phyloP scores from a whole-genome alignment of 1,284 basidiomycete species.

The Porogramme epimiltina region DNA sequence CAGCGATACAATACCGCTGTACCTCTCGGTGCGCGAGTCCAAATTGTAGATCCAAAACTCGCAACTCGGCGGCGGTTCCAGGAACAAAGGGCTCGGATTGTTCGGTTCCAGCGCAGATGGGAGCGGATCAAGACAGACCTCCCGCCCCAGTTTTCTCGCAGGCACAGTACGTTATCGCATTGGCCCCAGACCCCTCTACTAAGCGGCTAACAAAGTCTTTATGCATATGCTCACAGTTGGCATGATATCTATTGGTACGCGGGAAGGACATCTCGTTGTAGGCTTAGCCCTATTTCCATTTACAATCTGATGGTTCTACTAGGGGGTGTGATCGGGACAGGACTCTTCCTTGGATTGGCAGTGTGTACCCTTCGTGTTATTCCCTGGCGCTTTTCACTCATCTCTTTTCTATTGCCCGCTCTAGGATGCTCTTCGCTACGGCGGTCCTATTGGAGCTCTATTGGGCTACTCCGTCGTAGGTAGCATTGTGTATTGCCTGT shows the following conservation, averaged over 20 bases:
- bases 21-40: no score
- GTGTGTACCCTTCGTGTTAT: slow-evolving; percentile 13
- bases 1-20: background rate
- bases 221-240: slow-evolving; percentile 24
- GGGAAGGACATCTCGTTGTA: no score
- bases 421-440: slow-evolving; percentile 53
- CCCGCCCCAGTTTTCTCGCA: slow-evolving; percentile 31
- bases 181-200: background rate
- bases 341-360: slow-evolving; percentile 43
- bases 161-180: slow-evolving; percentile 29
- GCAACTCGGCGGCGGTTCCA: slow-evolving; percentile 7
- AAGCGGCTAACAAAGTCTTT: background rate
- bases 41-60: background rate
- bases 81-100: slow-evolving; percentile 25
- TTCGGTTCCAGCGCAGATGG: slow-evolving; percentile 30
- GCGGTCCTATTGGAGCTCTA: slow-evolving; percentile 63
- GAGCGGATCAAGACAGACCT: slow-evolving; percentile 31
- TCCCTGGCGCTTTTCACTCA: no score
- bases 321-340: slow-evolving; percentile 53
- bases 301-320: background rate
- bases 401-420: no score
- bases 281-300: no score
- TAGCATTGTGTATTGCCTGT: slow-evolving; percentile 41
- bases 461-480: slow-evolving; percentile 65
- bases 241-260: slow-evolving; percentile 33